These are phyloP conservation scores for Kodamaea alishanica DNA, from an alignment of 1,139 yeast species.

Conservation along the genomic window DNA sequence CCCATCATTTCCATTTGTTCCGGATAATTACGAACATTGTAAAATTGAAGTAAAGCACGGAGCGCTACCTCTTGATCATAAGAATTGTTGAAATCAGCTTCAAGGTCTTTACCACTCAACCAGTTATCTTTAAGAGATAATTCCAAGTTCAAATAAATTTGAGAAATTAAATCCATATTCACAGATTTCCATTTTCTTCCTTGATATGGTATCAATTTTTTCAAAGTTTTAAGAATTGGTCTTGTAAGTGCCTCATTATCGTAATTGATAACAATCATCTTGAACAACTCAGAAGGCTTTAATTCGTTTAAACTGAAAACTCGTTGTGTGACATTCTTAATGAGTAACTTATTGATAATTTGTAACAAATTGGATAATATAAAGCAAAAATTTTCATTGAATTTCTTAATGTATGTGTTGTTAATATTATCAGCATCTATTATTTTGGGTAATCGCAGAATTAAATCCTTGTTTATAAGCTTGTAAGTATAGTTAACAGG, in stretches of 20 bases:
- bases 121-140: slow-evolving; percentile 78
- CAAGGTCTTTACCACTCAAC: slow-evolving; percentile 82
- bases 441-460: slow-evolving; percentile 25
- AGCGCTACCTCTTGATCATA: slow-evolving; percentile 85
- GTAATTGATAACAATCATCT: slow-evolving; percentile 43
- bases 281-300: slow-evolving; percentile 51
- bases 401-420: slow-evolving; percentile 28
- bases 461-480: slow-evolving; percentile 30
- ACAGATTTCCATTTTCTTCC: slow-evolving; percentile 93
- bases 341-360: slow-evolving; percentile 42
- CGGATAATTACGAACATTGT: slow-evolving; percentile 60
- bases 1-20: slow-evolving; percentile 54
- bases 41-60: slow-evolving; percentile 74
- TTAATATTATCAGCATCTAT: slow-evolving; percentile 28
- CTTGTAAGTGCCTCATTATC: slow-evolving; percentile 62
- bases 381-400: slow-evolving; percentile 43
- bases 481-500: slow-evolving; percentile 16
- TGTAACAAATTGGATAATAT: slow-evolving; percentile 44
- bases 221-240: slow-evolving; percentile 70
- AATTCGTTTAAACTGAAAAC: slow-evolving; percentile 52
- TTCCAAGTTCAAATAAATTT: slow-evolving; percentile 74
- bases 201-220: slow-evolving; percentile 81
- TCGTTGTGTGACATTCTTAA: slow-evolving; percentile 49
- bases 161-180: slow-evolving; percentile 91
- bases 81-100: slow-evolving; percentile 71